phyloP scores from a whole-genome alignment of 1,139 yeast species.

The Pichia sp. region DNA sequence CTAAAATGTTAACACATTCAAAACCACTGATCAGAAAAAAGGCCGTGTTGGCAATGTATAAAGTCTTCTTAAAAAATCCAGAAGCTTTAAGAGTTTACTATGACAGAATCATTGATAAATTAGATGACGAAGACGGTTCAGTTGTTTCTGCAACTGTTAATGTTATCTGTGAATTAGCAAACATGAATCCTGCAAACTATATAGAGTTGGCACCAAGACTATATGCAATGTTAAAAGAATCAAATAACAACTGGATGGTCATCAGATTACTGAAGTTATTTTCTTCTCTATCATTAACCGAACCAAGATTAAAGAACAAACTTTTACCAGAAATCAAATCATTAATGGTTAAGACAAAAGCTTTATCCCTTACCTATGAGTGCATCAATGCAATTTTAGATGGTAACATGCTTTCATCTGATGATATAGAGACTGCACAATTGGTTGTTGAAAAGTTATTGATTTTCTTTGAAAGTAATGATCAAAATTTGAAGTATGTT shows the following conservation, averaged over 20 bases:
- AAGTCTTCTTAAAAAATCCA: conserved; percentile 87
- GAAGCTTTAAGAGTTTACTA: conserved; percentile 79
- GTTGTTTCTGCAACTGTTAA: conserved; percentile 95
- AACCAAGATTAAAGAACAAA: conserved; percentile 81
- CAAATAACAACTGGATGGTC: conserved; percentile 92
- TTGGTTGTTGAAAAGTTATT: conserved; percentile 65
- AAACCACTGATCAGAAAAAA: conserved; percentile 91
- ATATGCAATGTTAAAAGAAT: conserved; percentile 70
- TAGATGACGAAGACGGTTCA: conserved; percentile 73
- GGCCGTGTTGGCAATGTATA: conserved; percentile 89
- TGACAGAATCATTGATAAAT: conserved; percentile 68
- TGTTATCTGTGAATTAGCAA: conserved; percentile 91
- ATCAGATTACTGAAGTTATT: conserved; percentile 85
- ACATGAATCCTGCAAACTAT: conserved; percentile 76
- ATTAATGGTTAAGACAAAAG: conserved; percentile 72
- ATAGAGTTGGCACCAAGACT: conserved; percentile 80
- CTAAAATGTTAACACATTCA: conserved; percentile 83
- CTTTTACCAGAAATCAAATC: conserved; percentile 79
- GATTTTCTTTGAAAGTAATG: conserved; percentile 68
- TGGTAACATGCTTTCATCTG: conserved; percentile 75
- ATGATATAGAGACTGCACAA: conserved; percentile 69
- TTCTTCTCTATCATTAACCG: conserved; percentile 77
- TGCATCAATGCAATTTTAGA: conserved; percentile 85
- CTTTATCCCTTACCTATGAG: conserved; percentile 86
- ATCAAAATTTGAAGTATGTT: conserved; percentile 85